These are phyloP conservation scores for Saccharomycopsis fodiens DNA, from an alignment of 805 yeast genomes.

Conservation along the genomic window DNA sequence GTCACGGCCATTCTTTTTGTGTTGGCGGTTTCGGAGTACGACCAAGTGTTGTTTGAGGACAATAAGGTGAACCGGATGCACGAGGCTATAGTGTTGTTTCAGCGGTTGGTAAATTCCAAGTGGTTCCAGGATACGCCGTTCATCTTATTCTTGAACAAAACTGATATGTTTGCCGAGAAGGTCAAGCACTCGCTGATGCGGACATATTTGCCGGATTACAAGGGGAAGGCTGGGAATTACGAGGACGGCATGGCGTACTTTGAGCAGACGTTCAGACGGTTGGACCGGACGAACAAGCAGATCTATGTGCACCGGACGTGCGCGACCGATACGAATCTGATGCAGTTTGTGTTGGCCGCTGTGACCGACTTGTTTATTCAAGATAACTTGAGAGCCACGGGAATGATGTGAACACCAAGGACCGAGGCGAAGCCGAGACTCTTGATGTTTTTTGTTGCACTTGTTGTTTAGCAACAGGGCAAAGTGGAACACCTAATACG, in stretches of 20 bases:
- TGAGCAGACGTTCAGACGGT: constrained; percentile 53
- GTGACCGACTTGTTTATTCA: constrained; percentile 88
- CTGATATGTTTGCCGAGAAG: constrained; percentile 72
- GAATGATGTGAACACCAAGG: constrained; percentile 53
- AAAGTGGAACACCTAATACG: too few relatives aligned
- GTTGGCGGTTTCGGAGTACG: constrained; percentile 85
- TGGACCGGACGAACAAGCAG: constrained; percentile 61
- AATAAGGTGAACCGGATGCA: constrained; percentile 82
- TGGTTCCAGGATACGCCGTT: constrained; percentile 87
- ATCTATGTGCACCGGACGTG: constrained; percentile 89
- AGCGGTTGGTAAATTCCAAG: constrained; percentile 71
- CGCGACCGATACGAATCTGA: constrained; percentile 86
- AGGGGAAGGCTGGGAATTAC: constrained; percentile 54
- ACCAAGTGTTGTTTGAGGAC: constrained; percentile 87
- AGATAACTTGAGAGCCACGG: constrained; percentile 71
- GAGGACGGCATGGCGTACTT: constrained; percentile 66
- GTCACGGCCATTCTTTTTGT: constrained; percentile 85
- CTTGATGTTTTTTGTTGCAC: neutral
- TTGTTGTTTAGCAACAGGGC: too few relatives aligned
- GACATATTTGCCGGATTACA: constrained; percentile 70
- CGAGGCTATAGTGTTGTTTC: constrained; percentile 80
- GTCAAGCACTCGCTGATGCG: constrained; percentile 57
- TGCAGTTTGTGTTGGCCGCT: constrained; percentile 86
- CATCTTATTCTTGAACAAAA: constrained; percentile 82
- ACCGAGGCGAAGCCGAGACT: neutral